Conservation (phyloP, 139 green algal species). For the Micractinium conductrix region DNA sequence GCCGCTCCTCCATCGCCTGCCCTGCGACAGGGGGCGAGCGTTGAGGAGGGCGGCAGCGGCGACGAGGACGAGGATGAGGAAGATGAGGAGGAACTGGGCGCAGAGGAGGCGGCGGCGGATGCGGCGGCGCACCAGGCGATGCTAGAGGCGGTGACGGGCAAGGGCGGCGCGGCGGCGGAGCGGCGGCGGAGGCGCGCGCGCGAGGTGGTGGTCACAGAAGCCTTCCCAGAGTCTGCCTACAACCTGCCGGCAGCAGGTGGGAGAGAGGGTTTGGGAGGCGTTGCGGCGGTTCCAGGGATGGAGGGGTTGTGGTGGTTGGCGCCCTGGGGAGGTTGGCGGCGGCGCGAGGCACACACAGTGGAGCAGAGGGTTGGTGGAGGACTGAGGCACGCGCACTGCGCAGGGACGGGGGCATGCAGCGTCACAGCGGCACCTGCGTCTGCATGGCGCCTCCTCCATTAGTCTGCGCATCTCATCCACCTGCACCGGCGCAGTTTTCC, state of each 20-base stretch:
- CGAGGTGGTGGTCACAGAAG: slow-evolving; percentile 67
- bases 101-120: slow-evolving; percentile 50
- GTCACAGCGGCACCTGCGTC: too few species aligned
- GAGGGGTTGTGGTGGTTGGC: too few species aligned
- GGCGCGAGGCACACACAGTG: too few species aligned
- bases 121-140: slow-evolving; percentile 46
- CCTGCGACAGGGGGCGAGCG: too few species aligned
- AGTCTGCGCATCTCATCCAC: too few species aligned
- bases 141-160: slow-evolving; percentile 50
- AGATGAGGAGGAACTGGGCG: slow-evolving; percentile 30
- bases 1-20: too few species aligned
- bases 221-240: slow-evolving; percentile 78
- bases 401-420: too few species aligned
- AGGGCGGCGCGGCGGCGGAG: slow-evolving; percentile 2
- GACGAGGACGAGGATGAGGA: slow-evolving; percentile 28
- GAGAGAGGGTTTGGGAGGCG: neutral
- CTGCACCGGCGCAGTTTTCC: slow-evolving; percentile 50
- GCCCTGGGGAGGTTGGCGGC: too few species aligned
- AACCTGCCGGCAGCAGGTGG: slow-evolving; percentile 64
- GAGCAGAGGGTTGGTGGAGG: too few species aligned
- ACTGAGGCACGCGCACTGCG: too few species aligned
- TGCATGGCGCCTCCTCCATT: too few species aligned
- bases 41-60: slow-evolving; percentile 13
- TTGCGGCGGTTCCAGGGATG: neutral
- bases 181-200: neutral